These are phyloP conservation scores for Lepiota venenata DNA, from an alignment of 768 basidiomycete species.

Conservation along the genomic window DNA sequence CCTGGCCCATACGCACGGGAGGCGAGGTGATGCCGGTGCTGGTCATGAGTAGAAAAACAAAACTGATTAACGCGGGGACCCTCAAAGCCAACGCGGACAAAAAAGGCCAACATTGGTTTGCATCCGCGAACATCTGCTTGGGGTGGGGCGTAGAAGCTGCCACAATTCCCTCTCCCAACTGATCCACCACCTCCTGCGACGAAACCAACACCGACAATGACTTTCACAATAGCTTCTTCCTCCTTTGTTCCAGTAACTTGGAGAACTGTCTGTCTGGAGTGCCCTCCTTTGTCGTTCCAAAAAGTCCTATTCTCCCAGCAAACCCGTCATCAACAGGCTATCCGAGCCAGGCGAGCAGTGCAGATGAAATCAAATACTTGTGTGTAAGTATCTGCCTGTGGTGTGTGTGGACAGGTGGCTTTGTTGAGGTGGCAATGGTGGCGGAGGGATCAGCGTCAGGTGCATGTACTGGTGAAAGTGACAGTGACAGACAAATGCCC, in stretches of 20 bases:
- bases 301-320: slow-evolving; percentile 42
- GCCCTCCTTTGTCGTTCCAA: slow-evolving; percentile 40
- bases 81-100: background rate
- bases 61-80: background rate
- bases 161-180: slow-evolving; percentile 26
- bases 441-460: slow-evolving; percentile 38
- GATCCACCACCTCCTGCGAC: slow-evolving; percentile 41
- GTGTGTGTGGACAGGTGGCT: slow-evolving; percentile 12
- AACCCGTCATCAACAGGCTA: background rate
- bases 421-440: background rate
- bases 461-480: slow-evolving; percentile 80
- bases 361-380: slow-evolving; percentile 80
- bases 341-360: slow-evolving; percentile 63
- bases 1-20: slow-evolving; percentile 46
- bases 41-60: background rate
- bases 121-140: slow-evolving; percentile 24
- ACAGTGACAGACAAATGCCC: slow-evolving; percentile 83
- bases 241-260: slow-evolving; percentile 48
- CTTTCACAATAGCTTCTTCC: slow-evolving; percentile 51
- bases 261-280: slow-evolving; percentile 34
- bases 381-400: slow-evolving; percentile 25
- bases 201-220: slow-evolving; percentile 67
- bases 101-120: slow-evolving; percentile 16
- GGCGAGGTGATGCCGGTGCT: slow-evolving; percentile 36
- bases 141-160: slow-evolving; percentile 26